These are phyloP conservation scores for Dimocarpus longan DNA, from an alignment of 345 rosid genomes.

Conservation along the genomic window DNA sequence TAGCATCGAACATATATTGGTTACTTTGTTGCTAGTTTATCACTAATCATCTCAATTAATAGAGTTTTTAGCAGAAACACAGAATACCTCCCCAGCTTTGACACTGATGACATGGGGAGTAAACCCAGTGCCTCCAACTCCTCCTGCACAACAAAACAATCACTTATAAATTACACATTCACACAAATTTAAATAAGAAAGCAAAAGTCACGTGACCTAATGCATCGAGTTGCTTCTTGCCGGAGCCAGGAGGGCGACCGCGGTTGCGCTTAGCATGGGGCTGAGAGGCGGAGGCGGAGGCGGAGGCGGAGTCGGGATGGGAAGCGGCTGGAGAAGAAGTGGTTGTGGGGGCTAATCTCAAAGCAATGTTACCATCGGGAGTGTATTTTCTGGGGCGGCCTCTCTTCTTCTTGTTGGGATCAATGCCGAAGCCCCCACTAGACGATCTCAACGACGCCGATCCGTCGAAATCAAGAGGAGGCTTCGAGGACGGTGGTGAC, in stretches of 20 bases:
- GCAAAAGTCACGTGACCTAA: slow-evolving; percentile 46
- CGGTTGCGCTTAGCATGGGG: slow-evolving; percentile 62
- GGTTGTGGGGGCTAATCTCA: slow-evolving; percentile 70
- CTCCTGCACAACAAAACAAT: slow-evolving; percentile 54
- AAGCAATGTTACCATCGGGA: slow-evolving; percentile 81
- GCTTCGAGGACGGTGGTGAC: background rate
- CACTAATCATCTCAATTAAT: too few relatives aligned
- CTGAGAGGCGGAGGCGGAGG: slow-evolving; percentile 48
- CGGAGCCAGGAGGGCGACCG: slow-evolving; percentile 96
- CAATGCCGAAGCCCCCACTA: slow-evolving; percentile 46
- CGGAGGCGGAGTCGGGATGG: slow-evolving; percentile 44
- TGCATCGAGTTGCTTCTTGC: slow-evolving; percentile 90
- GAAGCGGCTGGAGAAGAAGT: slow-evolving; percentile 37
- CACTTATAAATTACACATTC: too few relatives aligned
- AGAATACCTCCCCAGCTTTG: slow-evolving; percentile 80
- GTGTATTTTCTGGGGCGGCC: slow-evolving; percentile 92
- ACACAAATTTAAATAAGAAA: background rate
- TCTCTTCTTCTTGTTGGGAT: slow-evolving; percentile 74
- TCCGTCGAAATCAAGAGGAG: slow-evolving; percentile 50
- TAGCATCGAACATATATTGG: too few relatives aligned
- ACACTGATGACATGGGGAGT: slow-evolving; percentile 95
- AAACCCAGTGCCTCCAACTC: slow-evolving; percentile 89
- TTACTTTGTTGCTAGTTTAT: too few relatives aligned
- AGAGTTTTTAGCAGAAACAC: too few relatives aligned
- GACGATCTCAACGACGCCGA: slow-evolving; percentile 46